Conservation (phyloP, 192 early-diverging fungal genomes). For the Coemansia javaensis region DNA sequence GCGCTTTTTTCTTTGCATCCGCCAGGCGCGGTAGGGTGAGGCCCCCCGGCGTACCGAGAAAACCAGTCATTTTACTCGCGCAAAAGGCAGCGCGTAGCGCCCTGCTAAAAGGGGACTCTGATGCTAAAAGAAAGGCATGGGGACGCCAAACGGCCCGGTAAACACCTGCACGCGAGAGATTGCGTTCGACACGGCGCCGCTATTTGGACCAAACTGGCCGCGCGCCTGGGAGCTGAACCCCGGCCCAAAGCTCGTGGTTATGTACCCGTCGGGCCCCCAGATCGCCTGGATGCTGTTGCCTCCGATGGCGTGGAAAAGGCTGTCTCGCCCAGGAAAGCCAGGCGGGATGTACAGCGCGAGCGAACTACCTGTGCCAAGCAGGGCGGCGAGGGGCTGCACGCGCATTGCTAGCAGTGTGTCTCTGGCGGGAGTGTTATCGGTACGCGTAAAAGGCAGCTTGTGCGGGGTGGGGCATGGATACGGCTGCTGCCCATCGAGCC, state of each 20-base stretch:
- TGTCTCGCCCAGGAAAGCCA: constrained; percentile 7
- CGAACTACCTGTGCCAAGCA: too few relatives aligned
- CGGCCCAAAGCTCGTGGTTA: constrained; percentile 31
- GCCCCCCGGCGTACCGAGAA: too few relatives aligned
- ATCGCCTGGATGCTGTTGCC: constrained; percentile 31
- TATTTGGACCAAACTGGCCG: constrained; percentile 29
- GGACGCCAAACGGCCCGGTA: not conserved
- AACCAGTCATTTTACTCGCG: too few relatives aligned
- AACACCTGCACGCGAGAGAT: constrained; percentile 34
- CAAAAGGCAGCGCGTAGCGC: too few relatives aligned
- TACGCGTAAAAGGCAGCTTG: too few relatives aligned
- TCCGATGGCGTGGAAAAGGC: constrained; percentile 17
- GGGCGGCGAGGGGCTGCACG: too few relatives aligned
- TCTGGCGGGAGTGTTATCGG: too few relatives aligned
- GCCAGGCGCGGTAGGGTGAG: too few relatives aligned
- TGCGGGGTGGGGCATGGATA: too few relatives aligned
- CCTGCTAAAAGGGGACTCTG: too few relatives aligned
- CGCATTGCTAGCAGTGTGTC: not conserved
- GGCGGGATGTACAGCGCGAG: constrained; percentile 7
- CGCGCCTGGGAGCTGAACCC: constrained; percentile 39
- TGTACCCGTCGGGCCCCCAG: constrained; percentile 40
- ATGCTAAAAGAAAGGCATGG: not conserved
- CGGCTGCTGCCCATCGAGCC: too few relatives aligned
- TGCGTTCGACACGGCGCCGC: constrained; percentile 37
- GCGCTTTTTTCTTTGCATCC: too few relatives aligned